Evolutionary conservation across 805 yeast species (phyloP), one percentile per base, ranked within the genome.

Genomic region (Hanseniaspora mollemarum): DNA sequence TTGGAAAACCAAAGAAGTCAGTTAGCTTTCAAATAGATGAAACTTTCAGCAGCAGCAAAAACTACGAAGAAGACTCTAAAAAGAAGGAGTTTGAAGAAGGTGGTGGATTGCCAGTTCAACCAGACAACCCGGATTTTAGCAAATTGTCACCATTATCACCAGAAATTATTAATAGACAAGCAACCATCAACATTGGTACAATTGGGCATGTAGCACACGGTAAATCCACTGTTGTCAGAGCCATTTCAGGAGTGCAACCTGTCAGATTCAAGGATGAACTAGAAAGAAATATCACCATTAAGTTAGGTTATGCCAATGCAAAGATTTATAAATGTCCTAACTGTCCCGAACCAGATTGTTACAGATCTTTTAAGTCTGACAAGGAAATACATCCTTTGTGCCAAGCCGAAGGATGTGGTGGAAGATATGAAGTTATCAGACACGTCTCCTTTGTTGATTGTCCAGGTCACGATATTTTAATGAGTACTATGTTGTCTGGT

Each of bases 401-500:
- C 71, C 83, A 82, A 63, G 78, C 86, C 59, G 81, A 81, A 57
- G 95, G 92, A 10, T 87, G 95, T 69, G 67, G 67, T n/a, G 94
- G 95, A 51, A 84, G 95, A 65, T 88, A 87, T 70, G 77, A 78
- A 61, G 76, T 92, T 59, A 80, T 87, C 39, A 87, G 99, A 71
- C 99, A 92, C 67, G 98, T 92, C 49, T 87, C 96, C 10, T 94
- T 94, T 62, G 98, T 94, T 55, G 99, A 92, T 75, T 94, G 98
- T 75, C 99, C 99, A 54, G 99, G 99, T 69, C 99, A 92, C 84
- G 99, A 92, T 75, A 94, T 92, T 73, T 81, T 92, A 68, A 92
- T 92, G 99, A 87, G 96, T 77, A 92, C 99, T 58, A 92, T 92
- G 99, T 81, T 92, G 78, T 88, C 97, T 43, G 99, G 99, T 67